phyloP scores from a whole-genome alignment of 1,284 basidiomycete species.

The Apiotrichum montevideense region DNA sequence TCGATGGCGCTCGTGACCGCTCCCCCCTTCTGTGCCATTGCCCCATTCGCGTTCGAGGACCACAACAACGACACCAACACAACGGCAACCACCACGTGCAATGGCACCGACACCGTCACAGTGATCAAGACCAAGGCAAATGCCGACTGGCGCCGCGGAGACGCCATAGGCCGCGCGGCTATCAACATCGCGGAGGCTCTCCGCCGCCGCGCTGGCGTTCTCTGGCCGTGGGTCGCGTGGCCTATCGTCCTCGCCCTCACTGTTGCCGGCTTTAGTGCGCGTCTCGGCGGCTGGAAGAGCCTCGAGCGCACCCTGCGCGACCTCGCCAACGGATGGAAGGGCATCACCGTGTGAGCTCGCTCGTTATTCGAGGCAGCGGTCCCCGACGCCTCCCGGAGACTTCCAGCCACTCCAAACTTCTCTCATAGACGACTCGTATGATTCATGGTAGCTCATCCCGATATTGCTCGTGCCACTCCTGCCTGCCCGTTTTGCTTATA shows the following conservation, averaged over 20 bases:
- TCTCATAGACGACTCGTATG: too few species aligned
- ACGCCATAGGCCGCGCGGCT: neutral
- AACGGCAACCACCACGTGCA: neutral
- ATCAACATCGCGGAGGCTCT: neutral
- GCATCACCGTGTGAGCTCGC: neutral
- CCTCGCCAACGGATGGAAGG: neutral
- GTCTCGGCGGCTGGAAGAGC: neutral
- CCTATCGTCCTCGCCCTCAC: conserved; percentile 9
- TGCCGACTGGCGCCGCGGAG: neutral
- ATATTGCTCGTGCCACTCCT: too few species aligned
- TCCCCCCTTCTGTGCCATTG: conserved; percentile 34
- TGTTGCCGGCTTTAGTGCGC: neutral
- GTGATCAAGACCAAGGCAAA: neutral
- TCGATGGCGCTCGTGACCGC: conserved; percentile 41
- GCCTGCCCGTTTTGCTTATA: too few species aligned
- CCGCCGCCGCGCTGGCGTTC: conserved; percentile 4
- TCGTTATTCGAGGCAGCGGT: too few species aligned
- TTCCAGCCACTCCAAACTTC: too few species aligned
- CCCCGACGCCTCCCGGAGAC: too few species aligned
- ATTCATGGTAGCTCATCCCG: too few species aligned
- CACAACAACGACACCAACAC: neutral
- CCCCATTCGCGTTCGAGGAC: conserved; percentile 40
- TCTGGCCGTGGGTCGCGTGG: conserved; percentile 8
- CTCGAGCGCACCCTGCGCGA: neutral
- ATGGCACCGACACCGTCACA: neutral